phyloP scores from a whole-genome alignment of 768 basidiomycete species.

The Boletus pseudopeckii region DNA sequence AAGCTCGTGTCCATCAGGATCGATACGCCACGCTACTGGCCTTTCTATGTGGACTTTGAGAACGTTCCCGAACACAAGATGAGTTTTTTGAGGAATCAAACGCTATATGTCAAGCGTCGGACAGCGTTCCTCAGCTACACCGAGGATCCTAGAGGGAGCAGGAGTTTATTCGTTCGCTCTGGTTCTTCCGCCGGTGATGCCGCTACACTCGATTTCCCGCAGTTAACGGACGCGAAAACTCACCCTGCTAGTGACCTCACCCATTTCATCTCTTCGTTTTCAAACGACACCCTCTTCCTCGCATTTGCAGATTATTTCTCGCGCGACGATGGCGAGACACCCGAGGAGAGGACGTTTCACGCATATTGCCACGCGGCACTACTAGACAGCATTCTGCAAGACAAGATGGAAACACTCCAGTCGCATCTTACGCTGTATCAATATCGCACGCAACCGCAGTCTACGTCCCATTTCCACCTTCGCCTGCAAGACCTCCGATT shows the following conservation, averaged over 20 bases:
- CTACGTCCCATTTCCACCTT: conserved; percentile 60
- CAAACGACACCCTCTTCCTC: conserved; percentile 74
- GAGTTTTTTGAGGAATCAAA: conserved; percentile 70
- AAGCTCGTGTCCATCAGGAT: conserved; percentile 78
- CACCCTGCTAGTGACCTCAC: conserved; percentile 73
- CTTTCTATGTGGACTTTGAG: conserved; percentile 79
- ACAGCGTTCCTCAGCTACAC: conserved; percentile 92
- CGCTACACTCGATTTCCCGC: conserved; percentile 82
- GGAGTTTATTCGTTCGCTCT: conserved; percentile 86
- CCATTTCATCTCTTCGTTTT: conserved; percentile 84
- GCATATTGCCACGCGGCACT: conserved; percentile 73
- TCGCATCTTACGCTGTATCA: conserved; percentile 70
- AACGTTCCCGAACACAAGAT: conserved; percentile 64
- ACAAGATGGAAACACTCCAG: conserved; percentile 78
- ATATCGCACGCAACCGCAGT: conserved; percentile 58
- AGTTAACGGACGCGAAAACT: conserved; percentile 59
- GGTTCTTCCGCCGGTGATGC: conserved; percentile 82
- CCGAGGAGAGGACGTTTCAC: conserved; percentile 59
- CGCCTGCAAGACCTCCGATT: conserved; percentile 73
- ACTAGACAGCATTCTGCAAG: conserved; percentile 86
- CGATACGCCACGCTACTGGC: conserved; percentile 95
- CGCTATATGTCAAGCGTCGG: conserved; percentile 87
- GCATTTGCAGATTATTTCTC: conserved; percentile 80
- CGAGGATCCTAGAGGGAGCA: conserved; percentile 90
- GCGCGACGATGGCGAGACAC: conserved; percentile 54